These are phyloP conservation scores for Exserohilum turcica DNA, from an alignment of 2,329 filamentous ascomycete species.

Conservation along the genomic window DNA sequence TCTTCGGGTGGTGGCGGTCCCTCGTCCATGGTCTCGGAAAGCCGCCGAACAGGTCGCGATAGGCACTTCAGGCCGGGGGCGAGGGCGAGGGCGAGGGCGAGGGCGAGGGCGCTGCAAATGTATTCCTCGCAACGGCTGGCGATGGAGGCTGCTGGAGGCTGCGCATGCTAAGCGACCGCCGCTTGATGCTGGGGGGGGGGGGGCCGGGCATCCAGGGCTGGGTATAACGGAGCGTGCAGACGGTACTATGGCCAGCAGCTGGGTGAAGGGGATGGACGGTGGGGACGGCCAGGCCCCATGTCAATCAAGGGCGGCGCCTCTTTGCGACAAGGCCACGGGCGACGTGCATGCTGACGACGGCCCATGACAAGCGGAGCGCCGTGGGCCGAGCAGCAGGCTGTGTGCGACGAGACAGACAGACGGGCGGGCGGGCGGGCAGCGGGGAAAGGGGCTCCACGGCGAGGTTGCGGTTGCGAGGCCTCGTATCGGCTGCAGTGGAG, in stretches of 20 bases:
- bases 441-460: too few species aligned
- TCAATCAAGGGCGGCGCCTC: not conserved
- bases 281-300: too few species aligned
- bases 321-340: constrained; percentile 8
- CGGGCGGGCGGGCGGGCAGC: too few species aligned
- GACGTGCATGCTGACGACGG: too few species aligned
- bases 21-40: constrained; percentile 46
- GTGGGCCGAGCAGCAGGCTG: constrained; percentile 7
- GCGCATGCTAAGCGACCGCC: constrained; percentile 25
- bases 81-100: constrained; percentile 11
- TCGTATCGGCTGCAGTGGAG: not conserved
- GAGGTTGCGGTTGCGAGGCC: too few species aligned
- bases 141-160: constrained; percentile 25
- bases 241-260: constrained; percentile 12
- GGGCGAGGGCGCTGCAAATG: constrained; percentile 10
- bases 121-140: constrained; percentile 11
- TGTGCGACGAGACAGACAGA: too few species aligned
- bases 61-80: constrained; percentile 20
- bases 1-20: constrained; percentile 46
- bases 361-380: too few species aligned
- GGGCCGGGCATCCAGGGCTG: constrained; percentile 20
- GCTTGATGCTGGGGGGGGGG: constrained; percentile 32
- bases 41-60: constrained; percentile 22
- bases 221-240: constrained; percentile 18
- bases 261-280: constrained; percentile 2